These are phyloP conservation scores for Beauveria asiatica DNA, from an alignment of 2,329 filamentous ascomycete genomes.

Conservation along the genomic window DNA sequence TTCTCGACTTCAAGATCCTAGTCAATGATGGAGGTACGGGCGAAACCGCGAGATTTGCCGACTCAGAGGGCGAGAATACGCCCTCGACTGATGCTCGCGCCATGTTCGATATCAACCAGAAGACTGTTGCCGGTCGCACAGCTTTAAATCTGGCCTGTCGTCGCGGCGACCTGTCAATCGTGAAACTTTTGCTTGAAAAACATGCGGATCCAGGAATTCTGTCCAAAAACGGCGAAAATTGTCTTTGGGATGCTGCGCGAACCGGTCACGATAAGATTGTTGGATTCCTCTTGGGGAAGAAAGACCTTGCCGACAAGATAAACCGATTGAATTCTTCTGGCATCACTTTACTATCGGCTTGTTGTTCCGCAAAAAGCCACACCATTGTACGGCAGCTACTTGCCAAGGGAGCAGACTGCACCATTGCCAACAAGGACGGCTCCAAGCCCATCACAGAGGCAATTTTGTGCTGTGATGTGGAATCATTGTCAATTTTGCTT, in stretches of 20 bases:
- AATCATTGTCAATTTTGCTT: too few species aligned
- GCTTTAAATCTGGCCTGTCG: not conserved
- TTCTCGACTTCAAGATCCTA: not conserved
- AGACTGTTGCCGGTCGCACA: not conserved
- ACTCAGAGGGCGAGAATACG: too few species aligned
- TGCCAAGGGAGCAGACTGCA: not conserved
- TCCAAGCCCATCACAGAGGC: not conserved
- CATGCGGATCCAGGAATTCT: not conserved
- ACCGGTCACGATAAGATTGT: not conserved
- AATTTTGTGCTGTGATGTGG: not conserved
- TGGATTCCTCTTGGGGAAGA: not conserved
- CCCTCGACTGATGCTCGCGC: too few species aligned
- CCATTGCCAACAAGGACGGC: not conserved
- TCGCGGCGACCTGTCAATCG: not conserved
- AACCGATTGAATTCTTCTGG: not conserved
- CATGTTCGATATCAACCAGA: not conserved
- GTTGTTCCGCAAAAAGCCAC: too few species aligned
- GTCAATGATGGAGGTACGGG: not conserved
- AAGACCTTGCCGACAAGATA: not conserved
- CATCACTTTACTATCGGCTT: not conserved
- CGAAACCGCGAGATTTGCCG: not conserved
- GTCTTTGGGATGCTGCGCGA: not conserved
- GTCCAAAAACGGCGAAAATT: not conserved
- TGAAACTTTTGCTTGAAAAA: not conserved
- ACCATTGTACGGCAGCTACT: not conserved